phyloP scores from a whole-genome alignment of 805 yeast species.

The Metschnikowia borealis region DNA sequence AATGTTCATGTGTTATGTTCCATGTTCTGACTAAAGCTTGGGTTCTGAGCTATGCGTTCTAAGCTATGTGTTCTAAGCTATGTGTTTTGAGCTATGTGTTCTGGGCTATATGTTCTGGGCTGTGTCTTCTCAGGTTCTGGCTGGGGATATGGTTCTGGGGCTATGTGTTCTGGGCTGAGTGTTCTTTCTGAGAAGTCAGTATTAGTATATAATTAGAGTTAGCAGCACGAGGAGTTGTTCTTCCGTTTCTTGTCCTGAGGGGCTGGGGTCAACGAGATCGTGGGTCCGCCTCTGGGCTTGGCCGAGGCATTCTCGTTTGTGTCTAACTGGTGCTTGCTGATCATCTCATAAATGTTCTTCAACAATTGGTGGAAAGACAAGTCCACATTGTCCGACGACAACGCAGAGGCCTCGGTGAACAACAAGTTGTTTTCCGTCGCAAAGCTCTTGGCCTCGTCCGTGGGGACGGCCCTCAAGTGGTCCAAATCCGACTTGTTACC shows the following conservation, averaged over 20 bases:
- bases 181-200: no score
- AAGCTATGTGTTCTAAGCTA: no score
- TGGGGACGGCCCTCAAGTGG: constrained; percentile 93
- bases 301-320: constrained; percentile 64
- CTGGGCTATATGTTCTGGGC: no score
- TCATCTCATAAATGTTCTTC: constrained; percentile 91
- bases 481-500: constrained; percentile 90
- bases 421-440: constrained; percentile 88
- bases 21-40: no score
- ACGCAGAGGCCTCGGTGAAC: constrained; percentile 94
- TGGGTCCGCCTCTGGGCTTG: constrained; percentile 75
- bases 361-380: constrained; percentile 89
- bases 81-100: no score
- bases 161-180: no score
- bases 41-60: no score
- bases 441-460: constrained; percentile 94
- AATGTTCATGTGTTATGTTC: no score
- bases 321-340: constrained; percentile 87
- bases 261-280: constrained; percentile 88
- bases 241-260: constrained; percentile 71
- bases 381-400: constrained; percentile 92
- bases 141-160: no score
- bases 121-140: no score
- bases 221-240: constrained; percentile 70
- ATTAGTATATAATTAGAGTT: constrained; percentile 9